These are phyloP conservation scores for Geotrichum siamense DNA, from an alignment of 1,139 yeast species.

Conservation along the genomic window DNA sequence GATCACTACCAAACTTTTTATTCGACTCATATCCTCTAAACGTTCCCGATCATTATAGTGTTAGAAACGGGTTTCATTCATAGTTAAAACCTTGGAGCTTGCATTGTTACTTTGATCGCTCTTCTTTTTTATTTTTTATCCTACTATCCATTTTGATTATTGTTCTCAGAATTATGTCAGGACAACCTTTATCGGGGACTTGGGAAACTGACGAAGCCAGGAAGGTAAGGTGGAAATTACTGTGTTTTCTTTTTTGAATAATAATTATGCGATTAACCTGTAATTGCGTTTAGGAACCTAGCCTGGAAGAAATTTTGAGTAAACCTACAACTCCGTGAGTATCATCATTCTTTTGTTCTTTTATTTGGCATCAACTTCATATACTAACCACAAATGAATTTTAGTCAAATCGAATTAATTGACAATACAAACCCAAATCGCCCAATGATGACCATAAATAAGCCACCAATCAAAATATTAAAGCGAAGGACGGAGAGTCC, in stretches of 20 bases:
- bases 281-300: conserved; percentile 10
- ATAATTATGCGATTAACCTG: neutral
- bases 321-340: conserved; percentile 13
- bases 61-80: no score
- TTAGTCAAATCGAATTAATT: conserved; percentile 13
- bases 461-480: conserved; percentile 15
- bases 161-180: no score
- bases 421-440: conserved; percentile 14
- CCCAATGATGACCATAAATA: conserved; percentile 3
- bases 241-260: neutral
- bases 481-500: conserved; percentile 15
- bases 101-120: no score
- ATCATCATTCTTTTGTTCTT: neutral
- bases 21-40: no score
- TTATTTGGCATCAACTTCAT: neutral
- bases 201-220: neutral
- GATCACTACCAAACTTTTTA: no score
- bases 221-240: neutral
- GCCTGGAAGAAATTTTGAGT: conserved; percentile 13
- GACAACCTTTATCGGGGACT: conserved; percentile 3
- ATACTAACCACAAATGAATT: neutral
- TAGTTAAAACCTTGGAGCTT: no score
- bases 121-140: no score
- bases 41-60: no score
- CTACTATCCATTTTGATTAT: no score